Evolutionary conservation across 805 yeast genomes (phyloP), one percentile per base, ranked within the genome.

Genomic region (Lipomyces mesembrius): DNA sequence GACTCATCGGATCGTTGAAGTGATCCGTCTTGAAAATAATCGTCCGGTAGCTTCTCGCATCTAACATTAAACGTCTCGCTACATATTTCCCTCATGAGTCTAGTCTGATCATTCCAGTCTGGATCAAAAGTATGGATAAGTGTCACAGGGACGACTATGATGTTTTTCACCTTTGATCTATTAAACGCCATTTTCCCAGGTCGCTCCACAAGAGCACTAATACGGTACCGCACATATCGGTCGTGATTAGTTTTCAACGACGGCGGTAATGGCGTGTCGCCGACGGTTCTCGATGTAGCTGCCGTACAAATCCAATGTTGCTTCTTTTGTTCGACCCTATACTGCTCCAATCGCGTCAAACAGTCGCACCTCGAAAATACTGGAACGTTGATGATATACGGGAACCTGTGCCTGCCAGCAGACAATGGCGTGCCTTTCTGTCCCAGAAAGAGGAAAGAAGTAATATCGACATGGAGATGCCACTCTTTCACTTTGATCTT

Each of bases 11-110:
- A 58, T n/a, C 27, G 43, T 8, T 60, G 57, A 22, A 66, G 43
- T 32, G 69, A 60, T 2, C 69, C 69, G 5, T 63, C 60, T 17
- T 55, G 66, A 49, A 66, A 62, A 34, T 66, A 66, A 27, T 62
- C 56, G 34, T 66, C 66, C 20, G 66, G 66, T 39, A 66, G 59
- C 27, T 56, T 59, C 12, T 35, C 32, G 32, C 58, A 62, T 39
- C 39, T 56, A 8, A 61, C 66, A 17, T 17, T 17, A 43, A 43
- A 43, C 17, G 61, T 27, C 25, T 54, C 22, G 22, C 20, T n/a
- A 5, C 3, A 17, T 43, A 43, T n/a, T 43, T 43, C 20, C 22
- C 11, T n/a, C 20, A 43, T 5, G 9, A 43, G 49, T 17, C 49
- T 43, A n/a, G 22, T 43, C 9, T n/a, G 49, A 17, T 43, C 49